Conservation (phyloP, 2,329 filamentous ascomycete species). For the Diaporthe ilicicola region DNA sequence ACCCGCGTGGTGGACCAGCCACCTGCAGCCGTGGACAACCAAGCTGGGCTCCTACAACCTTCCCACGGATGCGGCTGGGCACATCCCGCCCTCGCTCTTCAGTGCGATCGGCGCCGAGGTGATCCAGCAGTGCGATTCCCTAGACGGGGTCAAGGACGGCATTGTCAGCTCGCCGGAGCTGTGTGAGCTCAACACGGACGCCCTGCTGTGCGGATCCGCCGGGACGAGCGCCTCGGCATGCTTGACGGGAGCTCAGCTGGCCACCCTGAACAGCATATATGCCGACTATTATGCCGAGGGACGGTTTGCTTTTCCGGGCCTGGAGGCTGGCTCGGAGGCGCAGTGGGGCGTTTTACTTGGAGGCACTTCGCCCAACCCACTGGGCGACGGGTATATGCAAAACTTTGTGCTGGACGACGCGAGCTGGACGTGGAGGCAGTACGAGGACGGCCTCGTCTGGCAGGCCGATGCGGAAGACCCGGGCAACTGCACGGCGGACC, state of each 20-base stretch:
- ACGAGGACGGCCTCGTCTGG: constrained; percentile 39
- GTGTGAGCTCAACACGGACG: constrained; percentile 38
- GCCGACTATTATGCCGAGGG: constrained; percentile 34
- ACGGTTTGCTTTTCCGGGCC: constrained; percentile 43
- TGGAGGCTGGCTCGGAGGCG: constrained; percentile 54
- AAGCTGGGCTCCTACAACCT: constrained; percentile 55
- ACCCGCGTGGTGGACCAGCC: constrained; percentile 51
- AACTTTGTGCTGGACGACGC: constrained; percentile 42
- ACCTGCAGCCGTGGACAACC: constrained; percentile 49
- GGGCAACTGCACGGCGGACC: constrained; percentile 41
- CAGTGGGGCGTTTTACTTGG: constrained; percentile 38
- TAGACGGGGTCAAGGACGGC: constrained; percentile 51
- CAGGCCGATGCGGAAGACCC: constrained; percentile 39
- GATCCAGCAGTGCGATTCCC: constrained; percentile 49
- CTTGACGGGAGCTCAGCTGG: constrained; percentile 44
- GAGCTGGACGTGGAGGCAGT: constrained; percentile 42
- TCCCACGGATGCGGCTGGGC: constrained; percentile 48
- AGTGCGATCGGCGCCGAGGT: constrained; percentile 48
- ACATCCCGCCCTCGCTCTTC: constrained; percentile 53
- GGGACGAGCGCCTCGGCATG: constrained; percentile 22
- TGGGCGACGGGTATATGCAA: constrained; percentile 40
- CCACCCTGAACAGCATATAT: constrained; percentile 42
- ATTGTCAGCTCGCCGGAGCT: constrained; percentile 43
- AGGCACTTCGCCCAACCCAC: constrained; percentile 34
- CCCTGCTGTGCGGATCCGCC: constrained; percentile 41